phyloP scores from a whole-genome alignment of 1,139 yeast genomes.

The Magnusiomyces fungicola region DNA sequence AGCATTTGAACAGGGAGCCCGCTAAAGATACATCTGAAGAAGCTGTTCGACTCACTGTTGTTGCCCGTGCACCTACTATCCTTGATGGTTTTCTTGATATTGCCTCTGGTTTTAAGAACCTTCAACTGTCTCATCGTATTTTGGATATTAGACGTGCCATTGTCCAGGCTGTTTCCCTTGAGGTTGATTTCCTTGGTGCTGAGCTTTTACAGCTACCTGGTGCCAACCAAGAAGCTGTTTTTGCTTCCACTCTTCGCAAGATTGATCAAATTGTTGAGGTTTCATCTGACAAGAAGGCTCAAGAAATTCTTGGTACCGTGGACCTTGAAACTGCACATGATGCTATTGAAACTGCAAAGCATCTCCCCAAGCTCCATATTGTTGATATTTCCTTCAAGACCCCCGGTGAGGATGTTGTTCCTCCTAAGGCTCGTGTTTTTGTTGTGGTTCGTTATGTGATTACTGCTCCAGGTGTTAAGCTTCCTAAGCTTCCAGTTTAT shows the following conservation, averaged over 20 bases:
- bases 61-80: slow-evolving; percentile 57
- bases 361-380: slow-evolving; percentile 64
- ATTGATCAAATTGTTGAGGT: slow-evolving; percentile 7
- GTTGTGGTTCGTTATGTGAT: slow-evolving; percentile 60
- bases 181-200: slow-evolving; percentile 45
- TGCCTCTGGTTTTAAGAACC: slow-evolving; percentile 69
- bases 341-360: slow-evolving; percentile 53
- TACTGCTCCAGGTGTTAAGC: slow-evolving; percentile 32
- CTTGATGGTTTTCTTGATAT: slow-evolving; percentile 73
- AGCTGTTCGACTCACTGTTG: slow-evolving; percentile 46
- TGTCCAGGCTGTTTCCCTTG: slow-evolving; percentile 65
- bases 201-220: slow-evolving; percentile 79
- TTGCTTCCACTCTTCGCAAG: slow-evolving; percentile 1
- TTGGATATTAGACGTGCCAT: slow-evolving; percentile 65
- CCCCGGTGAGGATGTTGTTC: slow-evolving; percentile 75
- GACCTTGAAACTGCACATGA: slow-evolving; percentile 34
- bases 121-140: slow-evolving; percentile 55
- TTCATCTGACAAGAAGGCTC: slow-evolving; percentile 9
- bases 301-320: slow-evolving; percentile 15
- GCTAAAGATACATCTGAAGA: slow-evolving; percentile 36
- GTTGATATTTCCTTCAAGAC: slow-evolving; percentile 70
- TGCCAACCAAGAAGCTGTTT: slow-evolving; percentile 32
- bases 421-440: slow-evolving; percentile 71
- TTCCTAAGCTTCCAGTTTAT: slow-evolving; percentile 31
- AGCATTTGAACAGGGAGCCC: slow-evolving; percentile 49